Conservation (phyloP, 352 stramenopile species). For the Pythium grandisporangium region DNA sequence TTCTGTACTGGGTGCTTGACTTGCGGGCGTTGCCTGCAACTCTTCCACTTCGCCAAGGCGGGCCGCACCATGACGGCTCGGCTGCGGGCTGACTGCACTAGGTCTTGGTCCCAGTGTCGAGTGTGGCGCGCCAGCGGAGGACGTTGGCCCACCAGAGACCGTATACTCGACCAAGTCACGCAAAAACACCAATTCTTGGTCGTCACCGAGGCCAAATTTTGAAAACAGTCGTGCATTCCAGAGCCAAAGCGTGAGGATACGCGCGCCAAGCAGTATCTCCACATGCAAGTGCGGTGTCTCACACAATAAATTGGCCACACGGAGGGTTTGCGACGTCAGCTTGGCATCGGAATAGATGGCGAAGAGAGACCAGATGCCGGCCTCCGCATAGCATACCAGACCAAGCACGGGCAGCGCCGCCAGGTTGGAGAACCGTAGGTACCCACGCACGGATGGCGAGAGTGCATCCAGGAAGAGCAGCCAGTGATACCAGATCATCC, state of each 20-base stretch:
- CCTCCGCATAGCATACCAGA: slow-evolving; percentile 14
- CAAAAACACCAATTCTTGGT: slow-evolving; percentile 19
- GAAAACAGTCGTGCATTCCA: slow-evolving; percentile 18
- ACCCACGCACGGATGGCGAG: slow-evolving; percentile 16
- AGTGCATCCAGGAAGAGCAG: slow-evolving; percentile 33
- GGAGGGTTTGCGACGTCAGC: slow-evolving; percentile 4
- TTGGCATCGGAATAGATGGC: slow-evolving; percentile 11
- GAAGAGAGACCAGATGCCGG: slow-evolving; percentile 12
- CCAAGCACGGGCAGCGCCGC: slow-evolving; percentile 6
- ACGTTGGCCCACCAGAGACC: too few relatives aligned
- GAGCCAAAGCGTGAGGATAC: slow-evolving; percentile 16
- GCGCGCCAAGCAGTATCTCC: slow-evolving; percentile 10
- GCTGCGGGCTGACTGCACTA: too few relatives aligned
- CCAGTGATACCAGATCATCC: slow-evolving; percentile 42
- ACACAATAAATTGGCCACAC: background rate
- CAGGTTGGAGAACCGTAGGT: slow-evolving; percentile 17
- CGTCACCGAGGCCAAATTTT: slow-evolving; percentile 16
- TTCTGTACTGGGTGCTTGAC: too few relatives aligned
- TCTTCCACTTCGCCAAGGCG: too few relatives aligned
- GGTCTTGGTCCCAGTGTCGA: too few relatives aligned
- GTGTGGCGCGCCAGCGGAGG: too few relatives aligned
- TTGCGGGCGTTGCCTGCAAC: too few relatives aligned
- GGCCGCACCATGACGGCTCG: too few relatives aligned
- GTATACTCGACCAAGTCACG: slow-evolving; percentile 16
- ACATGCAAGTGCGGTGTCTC: too few relatives aligned